phyloP scores from a whole-genome alignment of 345 rosid genomes.

The Salix caprea region DNA sequence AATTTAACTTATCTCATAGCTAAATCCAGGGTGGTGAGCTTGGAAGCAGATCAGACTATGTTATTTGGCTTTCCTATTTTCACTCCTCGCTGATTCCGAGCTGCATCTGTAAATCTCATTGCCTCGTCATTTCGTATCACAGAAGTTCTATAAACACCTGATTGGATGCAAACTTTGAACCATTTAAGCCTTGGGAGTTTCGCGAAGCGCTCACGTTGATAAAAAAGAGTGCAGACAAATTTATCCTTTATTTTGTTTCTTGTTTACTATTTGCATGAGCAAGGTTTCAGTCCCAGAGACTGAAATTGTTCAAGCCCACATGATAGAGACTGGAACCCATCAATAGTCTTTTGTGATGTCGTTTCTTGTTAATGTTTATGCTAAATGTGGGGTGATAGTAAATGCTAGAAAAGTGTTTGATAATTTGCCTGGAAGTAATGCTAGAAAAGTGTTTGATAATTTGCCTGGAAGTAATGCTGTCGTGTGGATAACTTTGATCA shows the following conservation, averaged over 20 bases:
- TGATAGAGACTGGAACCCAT: constrained; percentile 37
- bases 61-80: neutral
- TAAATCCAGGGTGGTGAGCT: too few relatives aligned
- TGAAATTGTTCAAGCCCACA: constrained; percentile 40
- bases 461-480: constrained; percentile 31
- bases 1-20: too few relatives aligned
- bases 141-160: constrained; percentile 15
- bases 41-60: too few relatives aligned
- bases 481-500: constrained; percentile 47
- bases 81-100: neutral
- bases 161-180: constrained; percentile 25
- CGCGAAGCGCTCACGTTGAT: constrained; percentile 32
- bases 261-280: constrained; percentile 43
- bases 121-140: constrained; percentile 23
- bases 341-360: constrained; percentile 30
- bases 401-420: constrained; percentile 35
- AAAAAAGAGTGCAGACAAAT: constrained; percentile 21
- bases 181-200: constrained; percentile 21
- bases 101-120: constrained; percentile 13
- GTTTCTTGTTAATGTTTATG: constrained; percentile 47
- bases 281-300: constrained; percentile 30
- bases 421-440: constrained; percentile 33
- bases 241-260: constrained; percentile 36
- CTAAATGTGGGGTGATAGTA: constrained; percentile 37
- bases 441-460: constrained; percentile 28